A percentile compares a stretch with the other conserved stretches of the same genome.
These are phyloP conservation scores for Piper longum DNA, from an alignment of 164 flowering plant genomes.

Conservation along the genomic window DNA sequence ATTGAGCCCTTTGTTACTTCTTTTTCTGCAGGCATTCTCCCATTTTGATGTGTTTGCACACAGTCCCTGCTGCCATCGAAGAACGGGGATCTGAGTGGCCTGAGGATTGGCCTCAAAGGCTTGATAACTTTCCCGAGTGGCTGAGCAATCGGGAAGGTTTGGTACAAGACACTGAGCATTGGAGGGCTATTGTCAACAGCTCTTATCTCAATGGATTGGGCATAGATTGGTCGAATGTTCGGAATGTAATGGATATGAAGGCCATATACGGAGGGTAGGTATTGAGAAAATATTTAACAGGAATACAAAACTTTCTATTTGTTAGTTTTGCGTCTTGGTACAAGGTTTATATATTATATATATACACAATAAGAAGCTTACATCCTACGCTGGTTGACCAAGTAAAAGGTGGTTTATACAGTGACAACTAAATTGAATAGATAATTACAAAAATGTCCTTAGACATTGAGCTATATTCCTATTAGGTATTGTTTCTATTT, in stretches of 20 bases:
- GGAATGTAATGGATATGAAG: constrained; percentile 85
- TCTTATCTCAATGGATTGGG: constrained; percentile 88
- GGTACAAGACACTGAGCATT: constrained; percentile 55
- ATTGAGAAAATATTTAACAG: not conserved
- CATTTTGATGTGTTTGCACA: constrained; percentile 57
- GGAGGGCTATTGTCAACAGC: constrained; percentile 64
- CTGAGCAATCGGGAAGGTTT: constrained; percentile 40
- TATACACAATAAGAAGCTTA: no score
- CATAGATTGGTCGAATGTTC: constrained; percentile 68
- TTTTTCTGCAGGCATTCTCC: constrained; percentile 53
- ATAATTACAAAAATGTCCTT: no score
- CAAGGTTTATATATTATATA: not conserved
- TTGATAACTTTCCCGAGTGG: constrained; percentile 81
- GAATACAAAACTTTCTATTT: not conserved
- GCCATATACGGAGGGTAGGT: constrained; percentile 80
- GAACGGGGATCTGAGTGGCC: constrained; percentile 95
- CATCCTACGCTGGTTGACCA: no score
- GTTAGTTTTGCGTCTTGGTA: not conserved
- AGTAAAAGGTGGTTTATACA: no score
- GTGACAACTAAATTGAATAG: no score
- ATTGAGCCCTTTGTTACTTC: not conserved
- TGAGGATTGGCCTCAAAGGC: constrained; percentile 94
- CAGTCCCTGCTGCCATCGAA: constrained; percentile 71
- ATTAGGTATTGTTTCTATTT: no score
- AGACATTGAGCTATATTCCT: no score